Evolutionary conservation across 148 eudicot genomes (phyloP), one percentile per base, ranked within the genome.

Genomic region (Silene latifolia): DNA sequence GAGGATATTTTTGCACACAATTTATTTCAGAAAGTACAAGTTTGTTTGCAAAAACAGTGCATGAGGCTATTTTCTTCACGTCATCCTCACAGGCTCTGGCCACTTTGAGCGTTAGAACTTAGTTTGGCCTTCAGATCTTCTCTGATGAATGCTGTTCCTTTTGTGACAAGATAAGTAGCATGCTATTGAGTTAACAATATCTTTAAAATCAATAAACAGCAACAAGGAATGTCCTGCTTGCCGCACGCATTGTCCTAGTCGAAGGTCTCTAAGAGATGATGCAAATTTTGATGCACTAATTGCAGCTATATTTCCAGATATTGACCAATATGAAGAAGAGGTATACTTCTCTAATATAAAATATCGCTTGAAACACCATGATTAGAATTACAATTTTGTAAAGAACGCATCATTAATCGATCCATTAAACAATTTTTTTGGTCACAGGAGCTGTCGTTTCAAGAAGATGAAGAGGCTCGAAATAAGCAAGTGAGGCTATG

Each of bases 241-340:
- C 77, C 93, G 97, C 63, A 89, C 86, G n/a, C 97, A 91, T 76
- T 91, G 97, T 86, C 91, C 97, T 29, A 91, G 97, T 85, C 93
- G 97, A 39, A 87, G 97, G 69, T 91, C 97, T 63, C 73, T 91
- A 77, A 85, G 97, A 76, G 97, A 91, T 80, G 97, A 91, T 81
- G 90, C 97, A 47, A 91, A 87, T 80, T 91, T 81, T 82, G 96
- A 91, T 70, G 85, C 89, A 61, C 76, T 91, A 12, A 91, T 91
- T 71, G 79, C 88, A 69, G 86, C 86, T 79, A 66, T 91, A 58
- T 91, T 87, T 79, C 96, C 93, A 8, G 89, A 91, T 68, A 87
- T 91, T 68, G 96, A 91, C 77, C 83, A 82, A 71, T 91, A 85
- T 74, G 97, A 91, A 80, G 91, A 88, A 76, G 97, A 91, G 97